Base-by-base conservation (phyloP, 1,284 basidiomycete species). In the Schizophyllum amplum region DNA sequence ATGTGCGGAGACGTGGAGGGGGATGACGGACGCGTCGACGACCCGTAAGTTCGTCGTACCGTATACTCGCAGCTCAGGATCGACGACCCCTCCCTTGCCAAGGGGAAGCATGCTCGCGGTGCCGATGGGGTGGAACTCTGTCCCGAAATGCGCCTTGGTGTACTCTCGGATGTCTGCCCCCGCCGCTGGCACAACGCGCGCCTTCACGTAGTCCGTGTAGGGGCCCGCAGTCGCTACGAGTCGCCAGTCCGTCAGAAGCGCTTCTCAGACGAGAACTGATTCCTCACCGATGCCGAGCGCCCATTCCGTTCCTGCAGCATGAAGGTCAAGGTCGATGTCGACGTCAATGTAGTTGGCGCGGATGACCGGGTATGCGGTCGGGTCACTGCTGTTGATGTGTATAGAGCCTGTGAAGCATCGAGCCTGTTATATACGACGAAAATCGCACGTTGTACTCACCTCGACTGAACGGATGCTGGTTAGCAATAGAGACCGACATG, bases 341-440 rank as follows among this genome's bases (percentile, higher is more conserved):
- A 76, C 69, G 58, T 67, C 67, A 66, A 79, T 81, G 63, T 75
- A 81, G 64, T 80, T 80, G 27, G 79, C 78, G 20, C 67, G 72
- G 53, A 78, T 68, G 13, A 67, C 59, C 2, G 79, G 79, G 58
- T 75, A 71, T 0, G 66, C 67, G 67, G 78, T 78, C 0, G 78
- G 76, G 59, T 79, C 64, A 17, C 64, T 69, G 69, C 65, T 9
- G 75, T 75, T n/a, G 77, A 66, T 15, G 75, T 76, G 5, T 70
- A 73, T 47, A 75, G 67, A 42, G 76, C 72, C n/a, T 77, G 64
- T 20, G 5, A 50, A 3, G 17, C 17, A 42, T 42, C 33, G 17
- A 17, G 17, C 4, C 13, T 42, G 13, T 42, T 3, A 9, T 13
- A 17, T 17, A 3, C 7, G 7, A 42, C n/a, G n/a, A 42, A 4